Evolutionary conservation across 495 filamentous ascomycete species (phyloP).

Genomic region (Penicillium egyptiacum): DNA sequence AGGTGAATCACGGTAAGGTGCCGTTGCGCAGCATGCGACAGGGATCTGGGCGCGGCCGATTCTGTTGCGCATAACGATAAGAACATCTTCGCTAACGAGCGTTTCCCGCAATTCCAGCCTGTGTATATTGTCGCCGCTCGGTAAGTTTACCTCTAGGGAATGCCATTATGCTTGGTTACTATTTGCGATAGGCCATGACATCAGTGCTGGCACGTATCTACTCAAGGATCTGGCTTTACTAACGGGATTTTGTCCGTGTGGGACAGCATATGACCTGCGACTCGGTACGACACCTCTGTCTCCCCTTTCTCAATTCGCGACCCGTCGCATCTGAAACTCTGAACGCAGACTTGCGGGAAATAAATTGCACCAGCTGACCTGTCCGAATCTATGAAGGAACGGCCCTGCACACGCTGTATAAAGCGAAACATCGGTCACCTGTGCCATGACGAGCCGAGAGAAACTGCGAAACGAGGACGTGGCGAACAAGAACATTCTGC

Average conservation of each 20-base stretch:
- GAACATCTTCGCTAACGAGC: constrained; percentile 35
- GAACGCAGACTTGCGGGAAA: constrained; percentile 13
- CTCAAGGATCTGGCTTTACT: constrained; percentile 27
- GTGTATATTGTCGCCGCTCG: constrained; percentile 99
- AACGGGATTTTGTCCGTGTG: constrained; percentile 42
- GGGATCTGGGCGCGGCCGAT: constrained; percentile 32
- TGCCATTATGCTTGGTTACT: background rate
- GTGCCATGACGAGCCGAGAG: constrained; percentile 96
- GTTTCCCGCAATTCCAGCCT: constrained; percentile 61
- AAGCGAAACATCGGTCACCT: constrained; percentile 98
- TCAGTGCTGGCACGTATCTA: background rate
- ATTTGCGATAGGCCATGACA: constrained; percentile 4
- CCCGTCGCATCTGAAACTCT: constrained; percentile 28
- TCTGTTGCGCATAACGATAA: constrained; percentile 29
- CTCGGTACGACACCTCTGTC: constrained; percentile 70
- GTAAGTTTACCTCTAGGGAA: constrained; percentile 57
- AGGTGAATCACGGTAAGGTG: constrained; percentile 96
- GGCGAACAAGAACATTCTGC: constrained; percentile 62
- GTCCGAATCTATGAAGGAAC: constrained; percentile 59
- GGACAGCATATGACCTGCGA: constrained; percentile 99
- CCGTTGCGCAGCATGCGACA: constrained; percentile 30
- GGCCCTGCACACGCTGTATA: constrained; percentile 95
- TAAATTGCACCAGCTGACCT: constrained; percentile 30
- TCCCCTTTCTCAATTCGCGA: constrained; percentile 37
- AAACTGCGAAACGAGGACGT: constrained; percentile 73